Evolutionary conservation across 345 rosid genomes (phyloP).

Genomic region (Eucalyptus leucophloia): DNA sequence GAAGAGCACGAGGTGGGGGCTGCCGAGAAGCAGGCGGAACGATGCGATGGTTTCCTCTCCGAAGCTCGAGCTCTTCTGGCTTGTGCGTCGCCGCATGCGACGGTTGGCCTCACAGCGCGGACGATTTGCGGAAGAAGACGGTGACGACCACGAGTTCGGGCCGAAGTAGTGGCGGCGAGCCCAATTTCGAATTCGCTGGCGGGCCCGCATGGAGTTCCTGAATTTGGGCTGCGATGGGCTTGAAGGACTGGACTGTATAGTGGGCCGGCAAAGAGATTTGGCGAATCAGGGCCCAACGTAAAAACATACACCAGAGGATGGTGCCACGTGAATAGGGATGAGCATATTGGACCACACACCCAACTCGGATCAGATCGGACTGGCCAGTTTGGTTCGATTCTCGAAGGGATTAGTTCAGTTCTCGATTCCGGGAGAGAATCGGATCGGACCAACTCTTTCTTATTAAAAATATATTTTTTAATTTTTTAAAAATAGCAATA

Average conservation of each 20-base stretch:
- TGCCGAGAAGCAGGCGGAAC: not conserved
- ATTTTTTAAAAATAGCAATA: too few species aligned
- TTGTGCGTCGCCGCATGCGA: not conserved
- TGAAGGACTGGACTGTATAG: not conserved
- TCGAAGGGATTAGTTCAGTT: too few species aligned
- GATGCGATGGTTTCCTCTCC: not conserved
- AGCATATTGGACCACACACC: too few species aligned
- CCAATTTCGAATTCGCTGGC: not conserved
- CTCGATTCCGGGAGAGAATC: accelerated
- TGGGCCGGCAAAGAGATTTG: not conserved
- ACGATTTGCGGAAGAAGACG: not conserved
- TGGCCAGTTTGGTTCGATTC: accelerated
- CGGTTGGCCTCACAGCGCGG: not conserved
- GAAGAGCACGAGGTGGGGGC: not conserved
- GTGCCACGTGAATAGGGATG: too few species aligned
- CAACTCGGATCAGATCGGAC: accelerated
- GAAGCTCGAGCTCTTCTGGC: not conserved
- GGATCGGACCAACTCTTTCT: accelerated
- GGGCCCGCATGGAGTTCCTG: not conserved
- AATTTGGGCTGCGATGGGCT: not conserved
- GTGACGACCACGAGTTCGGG: not conserved
- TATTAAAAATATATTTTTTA: too few species aligned
- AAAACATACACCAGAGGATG: too few species aligned
- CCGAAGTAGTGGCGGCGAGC: not conserved
- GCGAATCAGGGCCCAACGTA: not conserved